A percentile compares a stretch with the other conserved stretches of the same genome.
phyloP scores from a whole-genome alignment of 345 rosid species.

The Ricinus communis region DNA sequence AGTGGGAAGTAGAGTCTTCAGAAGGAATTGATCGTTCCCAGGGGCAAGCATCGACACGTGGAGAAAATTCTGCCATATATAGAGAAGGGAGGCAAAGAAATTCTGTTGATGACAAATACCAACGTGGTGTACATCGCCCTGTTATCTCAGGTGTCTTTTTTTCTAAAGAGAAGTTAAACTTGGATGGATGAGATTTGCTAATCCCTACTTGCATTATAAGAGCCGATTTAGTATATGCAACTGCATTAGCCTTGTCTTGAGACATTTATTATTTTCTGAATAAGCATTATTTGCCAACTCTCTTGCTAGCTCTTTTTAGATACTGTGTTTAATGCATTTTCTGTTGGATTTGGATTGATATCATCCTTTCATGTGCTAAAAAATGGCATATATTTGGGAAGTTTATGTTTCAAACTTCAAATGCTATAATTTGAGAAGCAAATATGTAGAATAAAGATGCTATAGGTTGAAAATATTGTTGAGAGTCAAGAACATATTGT shows the following conservation, averaged over 20 bases:
- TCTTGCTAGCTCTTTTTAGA: neutral
- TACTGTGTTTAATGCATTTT: no score
- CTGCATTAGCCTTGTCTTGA: neutral
- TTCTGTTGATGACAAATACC: no score
- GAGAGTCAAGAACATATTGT: neutral
- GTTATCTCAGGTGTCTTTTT: slow-evolving; percentile 15
- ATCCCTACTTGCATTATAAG: neutral
- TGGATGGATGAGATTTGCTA: neutral
- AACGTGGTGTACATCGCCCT: slow-evolving; percentile 6
- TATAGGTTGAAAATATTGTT: neutral
- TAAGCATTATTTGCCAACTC: neutral
- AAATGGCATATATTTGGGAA: neutral
- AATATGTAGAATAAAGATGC: no score
- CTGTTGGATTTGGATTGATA: neutral
- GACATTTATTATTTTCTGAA: neutral
- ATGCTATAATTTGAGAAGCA: no score
- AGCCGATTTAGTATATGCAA: neutral
- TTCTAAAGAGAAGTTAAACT: slow-evolving; percentile 5
- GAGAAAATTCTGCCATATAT: no score
- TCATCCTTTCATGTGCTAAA: neutral
- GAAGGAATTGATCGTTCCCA: slow-evolving; percentile 8
- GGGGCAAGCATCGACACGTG: neutral
- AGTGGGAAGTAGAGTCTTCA: neutral
- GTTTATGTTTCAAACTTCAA: neutral
- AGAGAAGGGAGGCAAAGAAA: no score